Conservation (phyloP, 352 stramenopile genomes). For the Phytophthora fragariae region DNA sequence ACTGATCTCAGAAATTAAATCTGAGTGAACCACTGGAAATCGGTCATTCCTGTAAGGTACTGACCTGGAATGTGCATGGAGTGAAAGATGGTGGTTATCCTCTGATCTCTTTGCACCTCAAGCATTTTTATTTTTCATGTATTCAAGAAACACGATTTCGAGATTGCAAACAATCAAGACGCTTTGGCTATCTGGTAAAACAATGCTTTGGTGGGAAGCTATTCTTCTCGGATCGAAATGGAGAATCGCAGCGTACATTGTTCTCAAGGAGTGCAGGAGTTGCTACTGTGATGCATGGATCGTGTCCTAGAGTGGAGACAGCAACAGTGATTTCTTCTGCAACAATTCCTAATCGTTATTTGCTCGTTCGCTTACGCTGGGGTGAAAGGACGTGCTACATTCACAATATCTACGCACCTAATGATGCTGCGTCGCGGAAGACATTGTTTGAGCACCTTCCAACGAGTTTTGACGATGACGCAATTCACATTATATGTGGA, state of each 20-base stretch:
- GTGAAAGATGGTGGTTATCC: not conserved
- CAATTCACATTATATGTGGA: conserved; percentile 10
- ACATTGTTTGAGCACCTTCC: conserved; percentile 5
- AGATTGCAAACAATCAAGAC: not conserved
- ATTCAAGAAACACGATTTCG: conserved; percentile 10
- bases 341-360: too few species aligned
- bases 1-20: too few species aligned
- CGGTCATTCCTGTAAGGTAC: conserved; percentile 9
- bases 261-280: conserved; percentile 8
- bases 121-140: conserved; percentile 19
- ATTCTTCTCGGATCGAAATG: conserved; percentile 13
- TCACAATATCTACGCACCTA: conserved; percentile 17
- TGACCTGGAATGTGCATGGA: conserved; percentile 12
- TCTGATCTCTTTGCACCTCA: not conserved
- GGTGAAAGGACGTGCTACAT: conserved; percentile 4
- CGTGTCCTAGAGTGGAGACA: not conserved
- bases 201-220: not conserved
- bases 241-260: not conserved
- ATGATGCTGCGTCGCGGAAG: conserved; percentile 6
- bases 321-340: not conserved
- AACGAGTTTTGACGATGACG: conserved; percentile 1
- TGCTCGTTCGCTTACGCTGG: not conserved
- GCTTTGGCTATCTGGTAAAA: conserved; percentile 4
- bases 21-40: not conserved
- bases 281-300: conserved; percentile 14